Percentiles rank a stretch among this genome's conserved stretches.
These are phyloP conservation scores for Ceratocystis ficicola DNA, from an alignment of 2,329 filamentous ascomycete genomes.

Conservation along the genomic window DNA sequence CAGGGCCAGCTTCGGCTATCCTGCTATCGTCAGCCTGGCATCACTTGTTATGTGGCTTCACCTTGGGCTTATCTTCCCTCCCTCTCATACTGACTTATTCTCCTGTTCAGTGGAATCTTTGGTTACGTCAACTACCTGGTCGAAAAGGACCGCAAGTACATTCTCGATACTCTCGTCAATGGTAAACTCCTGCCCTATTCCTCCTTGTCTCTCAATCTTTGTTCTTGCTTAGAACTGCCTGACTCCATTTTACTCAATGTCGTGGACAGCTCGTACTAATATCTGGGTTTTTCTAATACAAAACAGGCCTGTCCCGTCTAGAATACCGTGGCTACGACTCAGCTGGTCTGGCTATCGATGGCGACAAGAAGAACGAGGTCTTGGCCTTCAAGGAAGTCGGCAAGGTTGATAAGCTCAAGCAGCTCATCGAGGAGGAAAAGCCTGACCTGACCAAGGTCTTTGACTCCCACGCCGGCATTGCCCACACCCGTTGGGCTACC, in stretches of 20 bases:
- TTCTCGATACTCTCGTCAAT: slow-evolving; percentile 91
- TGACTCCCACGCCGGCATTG: slow-evolving; percentile 95
- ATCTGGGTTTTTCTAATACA: background rate
- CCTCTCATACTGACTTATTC: slow-evolving; percentile 20
- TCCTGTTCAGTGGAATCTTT: slow-evolving; percentile 65
- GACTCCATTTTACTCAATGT: background rate
- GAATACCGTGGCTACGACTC: slow-evolving; percentile 99
- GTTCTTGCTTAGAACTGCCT: too few species aligned
- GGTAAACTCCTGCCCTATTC: slow-evolving; percentile 45
- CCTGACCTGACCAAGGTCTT: slow-evolving; percentile 85
- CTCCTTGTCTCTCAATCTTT: background rate
- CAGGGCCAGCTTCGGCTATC: background rate
- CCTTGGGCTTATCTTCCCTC: slow-evolving; percentile 13
- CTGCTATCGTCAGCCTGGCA: background rate
- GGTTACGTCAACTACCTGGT: slow-evolving; percentile 99
- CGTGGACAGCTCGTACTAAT: background rate
- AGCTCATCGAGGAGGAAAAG: slow-evolving; percentile 74
- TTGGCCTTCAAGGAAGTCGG: slow-evolving; percentile 97
- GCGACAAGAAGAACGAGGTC: slow-evolving; percentile 97
- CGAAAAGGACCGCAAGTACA: slow-evolving; percentile 95
- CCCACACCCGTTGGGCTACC: slow-evolving; percentile 97
- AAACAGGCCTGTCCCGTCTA: slow-evolving; percentile 73
- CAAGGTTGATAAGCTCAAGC: slow-evolving; percentile 93
- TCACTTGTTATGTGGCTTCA: background rate
- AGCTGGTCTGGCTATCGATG: slow-evolving; percentile 87